phyloP scores from a whole-genome alignment of 805 yeast genomes.

The Spathaspora sp. region DNA sequence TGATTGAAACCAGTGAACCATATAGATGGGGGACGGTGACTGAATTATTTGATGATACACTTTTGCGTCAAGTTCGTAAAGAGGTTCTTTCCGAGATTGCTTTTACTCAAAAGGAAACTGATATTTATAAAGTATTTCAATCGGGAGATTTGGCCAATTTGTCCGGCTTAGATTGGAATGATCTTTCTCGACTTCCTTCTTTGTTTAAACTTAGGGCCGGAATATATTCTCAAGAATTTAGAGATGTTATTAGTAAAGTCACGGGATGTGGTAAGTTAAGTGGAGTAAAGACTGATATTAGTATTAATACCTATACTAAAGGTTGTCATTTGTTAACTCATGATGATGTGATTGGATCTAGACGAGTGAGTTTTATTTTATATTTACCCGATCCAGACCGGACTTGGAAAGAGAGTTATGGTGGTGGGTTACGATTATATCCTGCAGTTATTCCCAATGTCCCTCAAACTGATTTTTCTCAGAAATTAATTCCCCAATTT shows the following conservation, averaged over 20 bases:
- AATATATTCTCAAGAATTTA: constrained; percentile 78
- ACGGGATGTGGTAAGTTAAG: constrained; percentile 88
- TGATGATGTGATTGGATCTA: constrained; percentile 95
- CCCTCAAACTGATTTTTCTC: constrained; percentile 72
- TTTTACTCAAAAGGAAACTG: constrained; percentile 94
- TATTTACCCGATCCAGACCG: constrained; percentile 92
- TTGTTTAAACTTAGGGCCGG: constrained; percentile 80
- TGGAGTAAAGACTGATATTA: constrained; percentile 89
- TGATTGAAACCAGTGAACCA: constrained; percentile 62
- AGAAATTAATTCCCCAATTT: constrained; percentile 82
- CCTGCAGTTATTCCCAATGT: constrained; percentile 87
- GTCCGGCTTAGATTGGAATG: constrained; percentile 77
- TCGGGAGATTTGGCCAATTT: constrained; percentile 90
- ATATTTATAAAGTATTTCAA: constrained; percentile 88
- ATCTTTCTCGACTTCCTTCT: constrained; percentile 68
- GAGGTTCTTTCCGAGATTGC: constrained; percentile 83
- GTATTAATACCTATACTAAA: constrained; percentile 84
- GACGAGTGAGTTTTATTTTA: constrained; percentile 88
- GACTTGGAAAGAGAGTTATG: constrained; percentile 86
- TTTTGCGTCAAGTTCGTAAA: constrained; percentile 73
- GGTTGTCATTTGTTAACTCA: constrained; percentile 94
- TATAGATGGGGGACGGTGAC: constrained; percentile 87
- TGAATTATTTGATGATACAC: constrained; percentile 68
- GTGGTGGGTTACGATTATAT: constrained; percentile 86
- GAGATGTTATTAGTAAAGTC: constrained; percentile 71